Base-by-base conservation (phyloP, 176 grass and related monocot genomes). In the Juncus inflexus region DNA sequence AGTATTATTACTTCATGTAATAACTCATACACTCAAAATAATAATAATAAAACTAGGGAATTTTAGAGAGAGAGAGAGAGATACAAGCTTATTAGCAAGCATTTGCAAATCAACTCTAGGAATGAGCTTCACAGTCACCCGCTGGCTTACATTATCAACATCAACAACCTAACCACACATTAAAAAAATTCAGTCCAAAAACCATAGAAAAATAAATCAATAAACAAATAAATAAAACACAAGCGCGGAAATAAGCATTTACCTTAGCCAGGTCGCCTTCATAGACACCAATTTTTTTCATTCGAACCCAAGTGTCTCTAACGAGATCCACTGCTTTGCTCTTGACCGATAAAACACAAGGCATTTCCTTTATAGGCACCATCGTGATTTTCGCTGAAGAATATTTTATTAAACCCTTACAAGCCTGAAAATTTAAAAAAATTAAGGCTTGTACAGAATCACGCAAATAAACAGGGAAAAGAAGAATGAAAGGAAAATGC, bases 241-340 rank as follows among this genome's bases (percentile, higher is more conserved):
- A 68, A 76, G 12, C 15, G 61, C 4, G 0, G 64, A 77, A 42
- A 39, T 47, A 43, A 19, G 42, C 13, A 56, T n/a, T 41, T 78
- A 99, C 95, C 83, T 99, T 84, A 49, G 95, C 95, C 84, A 99
- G 89, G 65, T 99, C 95, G 38, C 95, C 95, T 75, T 99, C 92
- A 70, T 99, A 99, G 63, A 90, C 43, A 37, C 95, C 83, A 54
- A 99, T n/a, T n/a, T n/a, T 77, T 73, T 99, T 99, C 89, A 99
- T 99, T n/a, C 86, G 83, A 38, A 99, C 95, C 95, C 95, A 99
- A 36, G 89, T 83, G 59, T 99, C 89, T 67, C 85, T 94, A 49
- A 83, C 68, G 78, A 99, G 83, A 51, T 99, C 89, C 50, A 99
- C 86, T 84, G 76, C 77, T 70, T 99, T 94, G 76, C 89, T 99